Conservation (phyloP, 2,329 filamentous ascomycete species). For the Nemania abortiva region DNA sequence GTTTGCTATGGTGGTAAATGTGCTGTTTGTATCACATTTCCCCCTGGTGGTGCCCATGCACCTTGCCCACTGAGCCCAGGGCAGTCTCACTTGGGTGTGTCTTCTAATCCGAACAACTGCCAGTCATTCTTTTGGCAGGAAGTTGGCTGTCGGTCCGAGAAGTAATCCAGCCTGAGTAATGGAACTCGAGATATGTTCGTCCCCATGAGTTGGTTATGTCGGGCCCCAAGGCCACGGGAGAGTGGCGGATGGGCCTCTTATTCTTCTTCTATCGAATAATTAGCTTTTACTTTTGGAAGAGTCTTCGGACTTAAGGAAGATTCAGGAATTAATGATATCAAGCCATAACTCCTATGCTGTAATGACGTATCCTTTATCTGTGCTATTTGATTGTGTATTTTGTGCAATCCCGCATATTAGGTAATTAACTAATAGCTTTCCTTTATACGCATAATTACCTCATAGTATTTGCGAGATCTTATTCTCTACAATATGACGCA, state of each 20-base stretch:
- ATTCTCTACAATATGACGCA: too few relatives aligned
- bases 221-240: not conserved
- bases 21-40: conserved; percentile 34
- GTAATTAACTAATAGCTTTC: too few relatives aligned
- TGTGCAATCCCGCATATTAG: too few relatives aligned
- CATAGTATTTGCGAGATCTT: too few relatives aligned
- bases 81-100: conserved; percentile 32
- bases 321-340: not conserved
- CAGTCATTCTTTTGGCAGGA: conserved; percentile 34
- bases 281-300: not conserved
- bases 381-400: too few relatives aligned
- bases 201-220: not conserved
- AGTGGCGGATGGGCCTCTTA: not conserved
- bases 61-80: conserved; percentile 31
- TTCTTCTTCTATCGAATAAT: not conserved
- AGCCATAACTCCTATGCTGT: not conserved
- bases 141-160: conserved; percentile 27
- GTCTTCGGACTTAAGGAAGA: not conserved
- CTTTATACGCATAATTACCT: too few relatives aligned
- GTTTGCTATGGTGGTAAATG: conserved; percentile 34
- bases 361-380: too few relatives aligned
- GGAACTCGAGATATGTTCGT: not conserved
- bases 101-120: conserved; percentile 30
- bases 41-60: conserved; percentile 30
- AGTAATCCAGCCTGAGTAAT: conserved; percentile 7